These are phyloP conservation scores for Meripilus lineatus DNA, from an alignment of 1,284 basidiomycete species.

Conservation along the genomic window DNA sequence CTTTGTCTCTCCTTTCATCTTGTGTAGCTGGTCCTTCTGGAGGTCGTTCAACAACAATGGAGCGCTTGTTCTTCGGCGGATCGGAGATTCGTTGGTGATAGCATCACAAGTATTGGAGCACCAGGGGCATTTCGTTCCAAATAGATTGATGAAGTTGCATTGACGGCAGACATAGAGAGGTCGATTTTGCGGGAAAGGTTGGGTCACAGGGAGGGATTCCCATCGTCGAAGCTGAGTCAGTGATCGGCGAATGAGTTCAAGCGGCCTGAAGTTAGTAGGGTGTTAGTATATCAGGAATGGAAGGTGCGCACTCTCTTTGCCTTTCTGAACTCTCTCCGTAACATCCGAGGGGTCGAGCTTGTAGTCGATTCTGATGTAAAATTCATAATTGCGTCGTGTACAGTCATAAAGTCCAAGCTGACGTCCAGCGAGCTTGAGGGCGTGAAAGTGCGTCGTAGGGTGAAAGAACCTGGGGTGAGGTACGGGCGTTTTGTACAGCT, in stretches of 20 bases:
- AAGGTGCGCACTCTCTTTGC: slow-evolving; percentile 17
- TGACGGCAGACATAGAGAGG: slow-evolving; percentile 44
- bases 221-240: slow-evolving; percentile 24
- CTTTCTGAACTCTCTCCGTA: slow-evolving; percentile 20
- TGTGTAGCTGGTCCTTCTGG: slow-evolving; percentile 25
- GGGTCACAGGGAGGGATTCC: slow-evolving; percentile 47
- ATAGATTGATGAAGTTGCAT: slow-evolving; percentile 48
- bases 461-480: background rate
- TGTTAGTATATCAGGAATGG: background rate
- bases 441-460: background rate
- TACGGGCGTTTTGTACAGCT: slow-evolving; percentile 3
- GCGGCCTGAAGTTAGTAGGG: no score
- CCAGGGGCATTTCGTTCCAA: slow-evolving; percentile 52
- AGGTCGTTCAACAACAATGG: slow-evolving; percentile 28
- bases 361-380: background rate
- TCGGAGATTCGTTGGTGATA: slow-evolving; percentile 31
- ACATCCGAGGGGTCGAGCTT: background rate
- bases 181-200: slow-evolving; percentile 37
- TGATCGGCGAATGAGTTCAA: no score
- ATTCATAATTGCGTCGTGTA: background rate
- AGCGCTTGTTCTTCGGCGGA: slow-evolving; percentile 34
- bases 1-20: slow-evolving; percentile 15
- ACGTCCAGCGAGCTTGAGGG: background rate
- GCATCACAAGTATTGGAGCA: slow-evolving; percentile 45
- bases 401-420: no score